Evolutionary conservation across 148 eudicot genomes (phyloP), one percentile per base, ranked within the genome.

Genomic region (Rhododendron henanense): DNA sequence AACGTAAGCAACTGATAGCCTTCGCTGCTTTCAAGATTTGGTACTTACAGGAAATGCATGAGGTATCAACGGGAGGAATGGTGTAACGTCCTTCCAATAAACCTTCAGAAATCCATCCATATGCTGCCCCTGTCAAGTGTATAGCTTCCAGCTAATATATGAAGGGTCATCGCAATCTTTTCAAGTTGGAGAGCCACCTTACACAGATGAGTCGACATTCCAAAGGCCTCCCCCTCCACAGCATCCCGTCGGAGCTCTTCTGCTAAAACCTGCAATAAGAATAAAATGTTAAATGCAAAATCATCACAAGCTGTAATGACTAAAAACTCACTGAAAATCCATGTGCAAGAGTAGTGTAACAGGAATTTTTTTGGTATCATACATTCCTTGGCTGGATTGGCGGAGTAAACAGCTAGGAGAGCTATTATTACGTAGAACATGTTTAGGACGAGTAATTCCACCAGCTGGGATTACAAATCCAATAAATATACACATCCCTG

Each of bases 181-280:
- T 47, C 86, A 51, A 35, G 78, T 6, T 19, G 44, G 44, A 76
- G 78, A n/a, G 16, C 87, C 89, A 82, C 90, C 85, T 10, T 10
- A 15, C 9, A 10, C 55, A 1, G 67, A 61, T 11, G 50, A 0
- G 47, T 87, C 81, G 73, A 51, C 63, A 71, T 88, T 87, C 82
- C 81, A 87, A 18, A 88, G 87, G 1, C 90, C 92, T 23, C 79
- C 87, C 1, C 39, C 89, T 71, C 92, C 90, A 77, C 90, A 89
- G 23, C 92, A 90, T 37, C 90, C 89, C 3, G 18, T 61, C 2
- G 87, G 39, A 74, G 82, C 78, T 18, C 83, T 53, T 35, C 44
- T 19, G 10, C 76, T 47, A 67, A 89, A 87, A 45, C 90, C 92
- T 90, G 69, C 84, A 84, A 7, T 14, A 3, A 3, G 10, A 41